Percentiles rank a stretch among this genome's conserved stretches.
Evolutionary conservation across 371 early-diverging fungal species (phyloP).

Genomic region (Pancytospora philotis): DNA sequence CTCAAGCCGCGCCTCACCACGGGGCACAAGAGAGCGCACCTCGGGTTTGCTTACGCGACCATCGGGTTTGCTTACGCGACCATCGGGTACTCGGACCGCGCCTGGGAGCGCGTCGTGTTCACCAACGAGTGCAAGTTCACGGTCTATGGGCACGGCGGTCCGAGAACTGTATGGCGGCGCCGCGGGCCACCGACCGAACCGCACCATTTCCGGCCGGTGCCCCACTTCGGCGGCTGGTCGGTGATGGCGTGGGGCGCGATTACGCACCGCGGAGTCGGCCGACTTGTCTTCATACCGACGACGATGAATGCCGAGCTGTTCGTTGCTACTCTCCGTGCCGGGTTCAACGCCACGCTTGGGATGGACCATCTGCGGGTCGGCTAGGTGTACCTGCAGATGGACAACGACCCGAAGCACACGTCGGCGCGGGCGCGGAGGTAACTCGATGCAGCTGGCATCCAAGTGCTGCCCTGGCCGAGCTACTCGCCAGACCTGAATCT

Average conservation of each 20-base stretch:
- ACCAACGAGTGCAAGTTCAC: background rate
- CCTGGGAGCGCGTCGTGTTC: background rate
- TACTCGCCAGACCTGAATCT: constrained; percentile 30
- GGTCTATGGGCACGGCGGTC: background rate
- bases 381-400: constrained; percentile 14
- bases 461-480: constrained; percentile 17
- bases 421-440: background rate
- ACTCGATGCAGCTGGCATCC: constrained; percentile 12
- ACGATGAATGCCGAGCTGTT: background rate
- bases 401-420: constrained; percentile 30
- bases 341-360: background rate
- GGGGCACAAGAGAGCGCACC: background rate
- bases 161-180: background rate
- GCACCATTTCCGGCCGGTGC: background rate
- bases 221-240: background rate
- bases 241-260: constrained; percentile 21
- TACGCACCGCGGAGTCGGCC: constrained; percentile 6
- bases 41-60: background rate
- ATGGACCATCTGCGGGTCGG: background rate
- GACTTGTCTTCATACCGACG: background rate
- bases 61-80: background rate
- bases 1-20: background rate
- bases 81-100: too few species aligned
- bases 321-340: constrained; percentile 1
- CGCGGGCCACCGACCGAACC: background rate